Evolutionary conservation across 305 asterid species (phyloP).

Genomic region (Plantago coronopus): DNA sequence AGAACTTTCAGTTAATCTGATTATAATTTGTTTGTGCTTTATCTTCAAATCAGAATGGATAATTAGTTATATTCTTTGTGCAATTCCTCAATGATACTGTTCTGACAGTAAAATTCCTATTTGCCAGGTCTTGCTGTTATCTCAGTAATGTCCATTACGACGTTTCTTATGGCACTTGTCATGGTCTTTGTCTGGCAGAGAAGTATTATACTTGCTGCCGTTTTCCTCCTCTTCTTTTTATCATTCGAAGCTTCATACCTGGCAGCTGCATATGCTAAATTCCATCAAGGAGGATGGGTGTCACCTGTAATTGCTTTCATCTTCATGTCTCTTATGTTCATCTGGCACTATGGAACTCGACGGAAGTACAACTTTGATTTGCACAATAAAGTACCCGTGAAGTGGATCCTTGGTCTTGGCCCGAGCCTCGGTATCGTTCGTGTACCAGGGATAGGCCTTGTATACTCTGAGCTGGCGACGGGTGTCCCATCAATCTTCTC

Average conservation of each 20-base stretch:
- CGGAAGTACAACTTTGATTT: slow-evolving; percentile 85
- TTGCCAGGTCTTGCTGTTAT: slow-evolving; percentile 90
- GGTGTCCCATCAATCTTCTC: slow-evolving; percentile 95
- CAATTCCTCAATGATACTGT: not conserved
- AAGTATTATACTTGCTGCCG: slow-evolving; percentile 42
- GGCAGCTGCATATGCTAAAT: slow-evolving; percentile 55
- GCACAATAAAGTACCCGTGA: slow-evolving; percentile 87
- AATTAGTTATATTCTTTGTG: not conserved
- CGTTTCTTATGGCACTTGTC: slow-evolving; percentile 87
- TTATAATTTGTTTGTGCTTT: not conserved
- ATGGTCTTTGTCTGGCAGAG: slow-evolving; percentile 87
- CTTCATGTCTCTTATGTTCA: slow-evolving; percentile 74
- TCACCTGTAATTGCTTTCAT: slow-evolving; percentile 65
- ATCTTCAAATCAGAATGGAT: not conserved
- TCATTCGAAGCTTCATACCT: slow-evolving; percentile 61
- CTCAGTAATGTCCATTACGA: slow-evolving; percentile 93
- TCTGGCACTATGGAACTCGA: slow-evolving; percentile 95
- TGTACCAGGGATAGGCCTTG: slow-evolving; percentile 91
- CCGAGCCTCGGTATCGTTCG: slow-evolving; percentile 96
- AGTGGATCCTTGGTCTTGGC: slow-evolving; percentile 89
- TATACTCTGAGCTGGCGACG: slow-evolving; percentile 89
- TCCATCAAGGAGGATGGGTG: slow-evolving; percentile 98
- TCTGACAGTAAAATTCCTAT: not conserved
- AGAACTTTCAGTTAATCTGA: not conserved
- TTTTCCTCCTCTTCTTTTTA: slow-evolving; percentile 71